These are phyloP conservation scores for Hibiscus mutabilis DNA, from an alignment of 345 rosid species.

Conservation along the genomic window DNA sequence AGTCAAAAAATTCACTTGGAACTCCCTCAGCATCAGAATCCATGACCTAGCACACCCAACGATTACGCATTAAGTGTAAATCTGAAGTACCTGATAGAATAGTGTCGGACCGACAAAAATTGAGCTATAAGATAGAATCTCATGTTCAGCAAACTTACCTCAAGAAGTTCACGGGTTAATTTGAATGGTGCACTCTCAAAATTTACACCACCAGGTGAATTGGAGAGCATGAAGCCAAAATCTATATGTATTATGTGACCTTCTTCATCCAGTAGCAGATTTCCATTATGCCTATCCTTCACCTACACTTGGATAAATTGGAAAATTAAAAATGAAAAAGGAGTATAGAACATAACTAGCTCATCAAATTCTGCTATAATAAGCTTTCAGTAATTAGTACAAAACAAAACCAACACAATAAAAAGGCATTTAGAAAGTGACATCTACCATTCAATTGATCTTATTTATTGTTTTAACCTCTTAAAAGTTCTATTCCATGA, in stretches of 20 bases:
- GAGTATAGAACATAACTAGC: background rate
- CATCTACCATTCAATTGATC: background rate
- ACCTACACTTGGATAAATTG: slow-evolving; percentile 34
- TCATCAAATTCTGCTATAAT: background rate
- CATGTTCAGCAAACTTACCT: slow-evolving; percentile 36
- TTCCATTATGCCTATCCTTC: slow-evolving; percentile 98
- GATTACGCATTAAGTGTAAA: slow-evolving; percentile 8
- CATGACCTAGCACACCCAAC: slow-evolving; percentile 61
- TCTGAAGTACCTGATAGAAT: slow-evolving; percentile 1
- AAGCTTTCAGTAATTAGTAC: background rate
- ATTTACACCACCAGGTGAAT: slow-evolving; percentile 99
- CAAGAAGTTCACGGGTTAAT: slow-evolving; percentile 98
- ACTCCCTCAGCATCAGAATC: slow-evolving; percentile 99
- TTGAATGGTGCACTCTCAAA: slow-evolving; percentile 99
- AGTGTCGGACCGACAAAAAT: slow-evolving; percentile 2
- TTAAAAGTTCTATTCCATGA: background rate
- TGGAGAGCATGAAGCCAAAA: slow-evolving; percentile 98
- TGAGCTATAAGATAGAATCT: background rate
- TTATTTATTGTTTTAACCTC: background rate
- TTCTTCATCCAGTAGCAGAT: slow-evolving; percentile 89
- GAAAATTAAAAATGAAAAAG: background rate
- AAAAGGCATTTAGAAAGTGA: background rate
- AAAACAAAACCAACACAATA: background rate
- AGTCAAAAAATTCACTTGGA: slow-evolving; percentile 99
- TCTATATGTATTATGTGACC: slow-evolving; percentile 99